These are phyloP conservation scores for Penicillium sp. DNA, from an alignment of 2,329 filamentous ascomycete genomes.

Conservation along the genomic window DNA sequence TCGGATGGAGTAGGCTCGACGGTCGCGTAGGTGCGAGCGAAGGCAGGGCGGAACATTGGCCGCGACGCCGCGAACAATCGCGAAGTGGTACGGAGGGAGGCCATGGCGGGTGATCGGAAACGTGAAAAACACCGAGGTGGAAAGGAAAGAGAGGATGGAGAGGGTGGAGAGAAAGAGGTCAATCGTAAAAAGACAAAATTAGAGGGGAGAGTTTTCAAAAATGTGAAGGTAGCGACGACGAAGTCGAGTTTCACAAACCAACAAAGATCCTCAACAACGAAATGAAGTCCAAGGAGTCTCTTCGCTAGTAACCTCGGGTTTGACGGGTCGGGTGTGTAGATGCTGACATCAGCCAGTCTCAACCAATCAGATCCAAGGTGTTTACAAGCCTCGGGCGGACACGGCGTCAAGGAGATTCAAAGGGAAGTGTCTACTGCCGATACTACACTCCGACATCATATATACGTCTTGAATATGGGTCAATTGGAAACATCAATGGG, in stretches of 20 bases:
- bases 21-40: conserved; percentile 49
- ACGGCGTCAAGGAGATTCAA: conserved; percentile 26
- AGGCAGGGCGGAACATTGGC: conserved; percentile 43
- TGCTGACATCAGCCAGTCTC: conserved; percentile 29
- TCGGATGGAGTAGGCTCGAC: conserved; percentile 58
- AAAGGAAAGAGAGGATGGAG: neutral
- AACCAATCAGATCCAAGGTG: conserved; percentile 34
- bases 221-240: neutral
- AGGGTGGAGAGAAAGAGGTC: neutral
- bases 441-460: neutral
- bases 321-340: conserved; percentile 26
- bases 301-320: conserved; percentile 38
- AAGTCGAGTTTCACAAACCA: conserved; percentile 8
- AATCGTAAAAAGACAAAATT: neutral
- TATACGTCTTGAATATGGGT: neutral
- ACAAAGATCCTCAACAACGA: conserved; percentile 19
- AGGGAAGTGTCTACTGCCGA: conserved; percentile 10
- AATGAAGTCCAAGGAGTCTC: conserved; percentile 31
- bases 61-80: conserved; percentile 45
- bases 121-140: conserved; percentile 12
- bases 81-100: conserved; percentile 49
- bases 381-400: conserved; percentile 42
- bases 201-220: conserved; percentile 5
- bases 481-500: neutral
- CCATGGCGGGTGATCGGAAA: conserved; percentile 38